A percentile compares a stretch with the other conserved stretches of the same genome.
These are phyloP conservation scores for Auriscalpium orientale DNA, from an alignment of 768 basidiomycete genomes.

Conservation along the genomic window DNA sequence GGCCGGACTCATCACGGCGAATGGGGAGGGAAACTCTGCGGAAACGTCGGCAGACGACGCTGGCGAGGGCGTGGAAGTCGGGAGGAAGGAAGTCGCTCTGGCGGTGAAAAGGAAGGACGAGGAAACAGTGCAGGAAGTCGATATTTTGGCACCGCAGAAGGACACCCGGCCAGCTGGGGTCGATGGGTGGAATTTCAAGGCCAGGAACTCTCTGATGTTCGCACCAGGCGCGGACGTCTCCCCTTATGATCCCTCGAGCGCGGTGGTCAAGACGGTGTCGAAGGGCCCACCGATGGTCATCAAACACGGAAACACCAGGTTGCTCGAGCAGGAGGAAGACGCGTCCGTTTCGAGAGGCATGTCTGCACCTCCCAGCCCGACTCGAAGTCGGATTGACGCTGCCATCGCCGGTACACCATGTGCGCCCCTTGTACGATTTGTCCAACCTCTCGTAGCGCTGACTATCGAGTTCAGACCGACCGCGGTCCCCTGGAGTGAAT, in stretches of 20 bases:
- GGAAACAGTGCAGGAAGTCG: constrained; percentile 28
- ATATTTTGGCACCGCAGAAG: constrained; percentile 78
- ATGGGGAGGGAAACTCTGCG: constrained; percentile 12
- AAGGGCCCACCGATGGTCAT: constrained; percentile 54
- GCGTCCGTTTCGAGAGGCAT: constrained; percentile 31
- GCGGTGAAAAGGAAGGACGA: constrained; percentile 9
- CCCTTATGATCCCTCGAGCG: constrained; percentile 51
- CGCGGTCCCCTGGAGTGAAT: constrained; percentile 43
- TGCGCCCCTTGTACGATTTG: constrained; percentile 30
- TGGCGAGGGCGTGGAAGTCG: constrained; percentile 19
- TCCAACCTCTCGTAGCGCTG: constrained; percentile 4
- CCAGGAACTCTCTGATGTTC: constrained; percentile 95
- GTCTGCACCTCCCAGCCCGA: constrained; percentile 79
- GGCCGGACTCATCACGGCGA: constrained; percentile 44
- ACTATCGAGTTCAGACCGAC: constrained; percentile 42
- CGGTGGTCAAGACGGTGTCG: constrained; percentile 20
- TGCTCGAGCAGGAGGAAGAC: constrained; percentile 61
- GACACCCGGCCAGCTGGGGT: constrained; percentile 67
- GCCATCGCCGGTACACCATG: constrained; percentile 92
- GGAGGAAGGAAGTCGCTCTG: constrained; percentile 18
- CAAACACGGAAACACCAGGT: constrained; percentile 72
- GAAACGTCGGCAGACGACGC: constrained; percentile 21
- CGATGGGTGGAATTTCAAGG: constrained; percentile 80
- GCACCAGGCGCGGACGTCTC: constrained; percentile 83
- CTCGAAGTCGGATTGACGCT: constrained; percentile 82